A percentile compares a stretch with the other conserved stretches of the same genome.
Evolutionary conservation across 2,329 filamentous ascomycete genomes (phyloP).

Genomic region (Pseudocercospora cruenta): DNA sequence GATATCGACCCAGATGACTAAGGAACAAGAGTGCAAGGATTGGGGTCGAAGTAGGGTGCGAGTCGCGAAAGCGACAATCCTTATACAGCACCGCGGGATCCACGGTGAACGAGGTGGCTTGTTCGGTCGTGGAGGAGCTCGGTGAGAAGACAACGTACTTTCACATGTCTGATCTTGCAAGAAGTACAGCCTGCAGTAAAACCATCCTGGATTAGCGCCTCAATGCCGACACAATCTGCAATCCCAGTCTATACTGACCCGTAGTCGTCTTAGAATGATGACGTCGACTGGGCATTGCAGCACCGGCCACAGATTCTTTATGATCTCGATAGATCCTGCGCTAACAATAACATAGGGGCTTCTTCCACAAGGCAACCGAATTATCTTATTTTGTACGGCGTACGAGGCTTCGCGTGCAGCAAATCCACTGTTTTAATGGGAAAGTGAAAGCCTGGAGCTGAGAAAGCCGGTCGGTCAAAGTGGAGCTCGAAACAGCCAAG

Average conservation of each 20-base stretch:
- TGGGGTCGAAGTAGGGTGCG: too few relatives aligned
- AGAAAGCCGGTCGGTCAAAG: not conserved
- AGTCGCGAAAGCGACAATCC: not conserved
- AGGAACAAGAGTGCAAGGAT: too few relatives aligned
- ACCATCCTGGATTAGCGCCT: not conserved
- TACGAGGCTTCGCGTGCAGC: constrained; percentile 13
- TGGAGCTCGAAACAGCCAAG: not conserved
- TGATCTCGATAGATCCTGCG: not conserved
- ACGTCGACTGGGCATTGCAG: constrained; percentile 32
- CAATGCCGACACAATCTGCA: not conserved
- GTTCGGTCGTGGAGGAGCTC: not conserved
- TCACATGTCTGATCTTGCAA: constrained; percentile 37
- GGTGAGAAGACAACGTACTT: constrained; percentile 26
- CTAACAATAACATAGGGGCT: not conserved
- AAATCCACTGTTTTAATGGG: not conserved
- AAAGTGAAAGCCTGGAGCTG: not conserved
- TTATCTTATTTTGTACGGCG: constrained; percentile 10
- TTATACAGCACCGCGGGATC: not conserved
- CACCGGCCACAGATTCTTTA: not conserved
- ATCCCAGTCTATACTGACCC: constrained; percentile 23
- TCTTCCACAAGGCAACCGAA: not conserved
- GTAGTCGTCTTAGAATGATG: constrained; percentile 36
- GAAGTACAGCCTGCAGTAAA: constrained; percentile 1
- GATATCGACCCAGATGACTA: not conserved
- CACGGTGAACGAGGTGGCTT: not conserved